A percentile compares a stretch with the other conserved stretches of the same genome.
These are phyloP conservation scores for Calonectria multiphialidica DNA, from an alignment of 2,329 filamentous ascomycete genomes.

Conservation along the genomic window DNA sequence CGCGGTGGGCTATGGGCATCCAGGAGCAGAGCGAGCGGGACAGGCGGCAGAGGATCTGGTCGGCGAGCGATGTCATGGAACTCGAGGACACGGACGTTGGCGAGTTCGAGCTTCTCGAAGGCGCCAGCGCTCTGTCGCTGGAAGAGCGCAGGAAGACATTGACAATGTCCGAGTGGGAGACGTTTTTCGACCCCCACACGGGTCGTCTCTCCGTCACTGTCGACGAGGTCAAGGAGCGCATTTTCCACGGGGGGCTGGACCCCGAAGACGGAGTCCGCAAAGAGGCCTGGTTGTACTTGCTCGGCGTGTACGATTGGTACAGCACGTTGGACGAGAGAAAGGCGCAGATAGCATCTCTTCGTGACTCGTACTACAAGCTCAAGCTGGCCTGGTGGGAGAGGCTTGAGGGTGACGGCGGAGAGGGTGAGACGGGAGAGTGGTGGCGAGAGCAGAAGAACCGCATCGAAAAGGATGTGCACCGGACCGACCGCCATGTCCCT, in stretches of 20 bases:
- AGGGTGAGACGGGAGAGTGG: constrained; percentile 89
- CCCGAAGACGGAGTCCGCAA: constrained; percentile 92
- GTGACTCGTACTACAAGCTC: constrained; percentile 93
- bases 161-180: constrained; percentile 88
- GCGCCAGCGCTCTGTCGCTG: constrained; percentile 78
- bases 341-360: constrained; percentile 83
- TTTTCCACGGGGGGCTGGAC: constrained; percentile 94
- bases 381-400: constrained; percentile 98
- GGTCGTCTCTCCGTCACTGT: constrained; percentile 83
- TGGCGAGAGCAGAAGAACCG: constrained; percentile 95
- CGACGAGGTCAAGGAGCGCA: constrained; percentile 95
- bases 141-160: constrained; percentile 83
- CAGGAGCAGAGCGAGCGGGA: constrained; percentile 96
- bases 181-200: constrained; percentile 82
- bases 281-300: constrained; percentile 94
- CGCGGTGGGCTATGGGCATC: constrained; percentile 98
- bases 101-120: constrained; percentile 94
- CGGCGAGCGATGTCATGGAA: constrained; percentile 90
- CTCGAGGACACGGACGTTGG: constrained; percentile 96
- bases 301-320: constrained; percentile 94
- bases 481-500: constrained; percentile 94
- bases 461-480: constrained; percentile 98
- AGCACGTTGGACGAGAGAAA: constrained; percentile 88
- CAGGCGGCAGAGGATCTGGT: constrained; percentile 89
- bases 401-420: constrained; percentile 84